Evolutionary conservation across 306 rosid species (phyloP), one percentile per base, ranked within the genome.

Genomic region (Prunus dulcis): DNA sequence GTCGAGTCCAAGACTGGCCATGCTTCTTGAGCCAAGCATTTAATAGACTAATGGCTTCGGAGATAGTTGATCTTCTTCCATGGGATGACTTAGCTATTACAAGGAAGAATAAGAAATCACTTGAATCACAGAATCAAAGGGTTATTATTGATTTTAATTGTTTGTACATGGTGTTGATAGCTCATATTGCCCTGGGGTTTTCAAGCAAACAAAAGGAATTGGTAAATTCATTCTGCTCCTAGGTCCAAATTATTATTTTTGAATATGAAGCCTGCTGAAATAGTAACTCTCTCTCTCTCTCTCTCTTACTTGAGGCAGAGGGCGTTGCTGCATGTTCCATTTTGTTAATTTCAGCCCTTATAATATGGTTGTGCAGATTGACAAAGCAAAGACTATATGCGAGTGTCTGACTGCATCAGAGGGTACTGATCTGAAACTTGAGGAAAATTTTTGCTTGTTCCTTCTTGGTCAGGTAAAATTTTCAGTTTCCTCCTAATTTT

Each of bases 1-100:
- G 99, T 83, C 98, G 87, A 82, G 96, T 92, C 67, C 88, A 87
- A 80, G 98, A 96, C 77, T 96, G 99, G 99, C 93, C 92, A 46
- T 90, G 87, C 82, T 96, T 92, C 79, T 82, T 96, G 72, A 88
- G 84, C 93, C 96, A 96, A 78, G 92, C 94, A 15, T 91, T 92
- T 56, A 70, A 79, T 79, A 88, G 84, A 84, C 86, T 96, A 82
- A 85, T 77, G 85, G 97, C 99, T 66, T 60, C 77, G 53, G 99
- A 96, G 85, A 86, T 91, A 25, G 88, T 96, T 78, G 97, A 96
- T 87, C 97, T 96, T 86, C 96, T 92, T 83, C 90, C 93, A 60
- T 92, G 99, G 99, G 89, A 84, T 84, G 93, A 83, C 68, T 76
- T 96, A 82, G 93, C 90, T 23, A 73, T 67, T 64, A 87, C 87